Percentiles rank a stretch among this genome's conserved stretches.
Conservation (phyloP, 2,329 filamentous ascomycete species). For the Paraconiothyrium sp. region DNA sequence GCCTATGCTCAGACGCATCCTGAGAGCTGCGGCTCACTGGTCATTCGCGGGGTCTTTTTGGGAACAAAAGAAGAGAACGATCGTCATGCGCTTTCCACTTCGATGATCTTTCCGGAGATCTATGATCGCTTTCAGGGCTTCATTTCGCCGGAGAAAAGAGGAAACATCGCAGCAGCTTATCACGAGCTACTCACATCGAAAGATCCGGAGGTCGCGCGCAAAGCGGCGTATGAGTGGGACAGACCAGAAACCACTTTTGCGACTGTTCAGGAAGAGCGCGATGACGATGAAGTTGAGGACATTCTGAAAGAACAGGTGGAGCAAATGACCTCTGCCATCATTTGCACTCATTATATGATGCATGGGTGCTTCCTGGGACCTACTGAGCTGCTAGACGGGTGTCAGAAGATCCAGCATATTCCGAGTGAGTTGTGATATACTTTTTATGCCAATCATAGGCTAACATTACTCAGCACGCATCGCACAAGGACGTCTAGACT, state of each 20-base stretch:
- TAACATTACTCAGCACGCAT: slow-evolving; percentile 39
- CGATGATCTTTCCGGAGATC: slow-evolving; percentile 48
- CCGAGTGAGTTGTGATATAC: slow-evolving; percentile 25
- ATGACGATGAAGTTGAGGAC: slow-evolving; percentile 20
- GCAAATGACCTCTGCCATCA: slow-evolving; percentile 46
- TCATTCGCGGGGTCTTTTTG: slow-evolving; percentile 54
- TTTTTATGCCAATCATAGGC: not conserved
- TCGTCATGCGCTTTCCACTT: slow-evolving; percentile 37
- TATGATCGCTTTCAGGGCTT: slow-evolving; percentile 44
- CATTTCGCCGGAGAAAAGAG: slow-evolving; percentile 47
- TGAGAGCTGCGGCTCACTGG: slow-evolving; percentile 46
- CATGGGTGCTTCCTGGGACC: slow-evolving; percentile 52
- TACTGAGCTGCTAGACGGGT: slow-evolving; percentile 47
- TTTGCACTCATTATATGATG: slow-evolving; percentile 53
- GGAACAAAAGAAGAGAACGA: slow-evolving; percentile 44
- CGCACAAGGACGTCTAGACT: slow-evolving; percentile 54
- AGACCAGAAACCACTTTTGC: slow-evolving; percentile 39
- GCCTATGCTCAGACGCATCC: slow-evolving; percentile 54
- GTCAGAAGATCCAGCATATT: slow-evolving; percentile 45
- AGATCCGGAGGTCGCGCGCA: slow-evolving; percentile 28
- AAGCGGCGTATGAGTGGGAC: slow-evolving; percentile 43
- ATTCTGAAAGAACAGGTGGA: slow-evolving; percentile 35
- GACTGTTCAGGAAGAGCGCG: slow-evolving; percentile 19
- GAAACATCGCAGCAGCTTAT: slow-evolving; percentile 47
- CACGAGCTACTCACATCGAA: slow-evolving; percentile 48